Conservation (phyloP, 2,329 filamentous ascomycete species). For the Thielaviopsis musarum region DNA sequence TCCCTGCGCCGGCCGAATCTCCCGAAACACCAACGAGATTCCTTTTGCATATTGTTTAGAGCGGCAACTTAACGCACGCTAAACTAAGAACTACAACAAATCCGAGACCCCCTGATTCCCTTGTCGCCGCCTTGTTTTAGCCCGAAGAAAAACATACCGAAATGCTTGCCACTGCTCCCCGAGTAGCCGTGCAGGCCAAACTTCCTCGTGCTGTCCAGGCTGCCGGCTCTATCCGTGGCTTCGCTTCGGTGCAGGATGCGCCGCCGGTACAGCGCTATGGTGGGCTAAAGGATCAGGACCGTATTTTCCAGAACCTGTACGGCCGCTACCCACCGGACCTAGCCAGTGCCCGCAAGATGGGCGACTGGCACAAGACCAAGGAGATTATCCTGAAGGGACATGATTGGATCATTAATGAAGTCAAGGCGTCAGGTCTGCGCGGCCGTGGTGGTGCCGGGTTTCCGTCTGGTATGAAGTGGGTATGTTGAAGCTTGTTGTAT, state of each 20-base stretch:
- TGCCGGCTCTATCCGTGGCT: conserved; percentile 38
- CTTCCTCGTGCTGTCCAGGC: conserved; percentile 21
- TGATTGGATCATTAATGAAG: conserved; percentile 95
- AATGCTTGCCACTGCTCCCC: conserved; percentile 30
- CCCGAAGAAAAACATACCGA: conserved; percentile 14
- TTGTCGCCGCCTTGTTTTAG: conserved; percentile 16
- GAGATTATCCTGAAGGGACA: conserved; percentile 90
- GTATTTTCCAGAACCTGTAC: conserved; percentile 98
- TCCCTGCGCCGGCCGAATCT: neutral
- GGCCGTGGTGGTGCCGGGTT: conserved; percentile 96
- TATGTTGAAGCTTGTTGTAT: conserved; percentile 30
- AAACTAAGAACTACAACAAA: neutral
- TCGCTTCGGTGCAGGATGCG: conserved; percentile 67
- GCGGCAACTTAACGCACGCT: neutral
- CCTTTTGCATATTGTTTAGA: neutral
- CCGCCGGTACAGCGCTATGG: conserved; percentile 52
- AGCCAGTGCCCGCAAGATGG: conserved; percentile 91
- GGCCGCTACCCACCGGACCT: conserved; percentile 80
- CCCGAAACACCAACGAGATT: neutral
- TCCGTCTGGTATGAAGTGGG: conserved; percentile 97
- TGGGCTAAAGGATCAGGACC: conserved; percentile 85
- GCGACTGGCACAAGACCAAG: conserved; percentile 99
- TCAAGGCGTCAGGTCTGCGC: conserved; percentile 90
- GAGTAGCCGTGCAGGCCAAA: conserved; percentile 22
- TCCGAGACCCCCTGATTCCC: conserved; percentile 12